Conservation (phyloP, 164 flowering plant species). For the Vitis labrusca region DNA sequence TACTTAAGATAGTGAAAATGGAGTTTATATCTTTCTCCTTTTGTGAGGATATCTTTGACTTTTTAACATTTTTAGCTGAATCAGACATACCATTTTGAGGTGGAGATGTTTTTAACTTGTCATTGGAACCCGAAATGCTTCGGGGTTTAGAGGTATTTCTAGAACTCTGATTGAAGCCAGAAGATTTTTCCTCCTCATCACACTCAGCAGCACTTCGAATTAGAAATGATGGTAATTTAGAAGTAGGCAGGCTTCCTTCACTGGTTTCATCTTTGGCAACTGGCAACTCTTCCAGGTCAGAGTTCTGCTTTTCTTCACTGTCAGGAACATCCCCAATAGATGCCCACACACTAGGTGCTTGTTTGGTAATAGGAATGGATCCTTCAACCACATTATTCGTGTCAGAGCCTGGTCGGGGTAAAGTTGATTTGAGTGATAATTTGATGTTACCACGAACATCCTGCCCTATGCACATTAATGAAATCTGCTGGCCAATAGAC, state of each 20-base stretch:
- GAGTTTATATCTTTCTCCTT: conserved; percentile 8
- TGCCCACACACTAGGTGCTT: conserved; percentile 31
- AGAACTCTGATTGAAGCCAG: conserved; percentile 20
- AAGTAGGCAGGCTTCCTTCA: conserved; percentile 13
- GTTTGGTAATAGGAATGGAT: conserved; percentile 23
- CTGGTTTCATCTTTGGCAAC: conserved; percentile 18
- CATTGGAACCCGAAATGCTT: neutral
- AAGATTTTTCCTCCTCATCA: conserved; percentile 60
- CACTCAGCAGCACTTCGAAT: conserved; percentile 93
- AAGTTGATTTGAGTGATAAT: conserved; percentile 76
- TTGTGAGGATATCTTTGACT: conserved; percentile 13
- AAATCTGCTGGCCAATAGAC: conserved; percentile 76
- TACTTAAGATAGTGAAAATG: too few species aligned
- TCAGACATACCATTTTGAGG: neutral
- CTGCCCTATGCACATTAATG: conserved; percentile 83
- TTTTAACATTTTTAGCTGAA: conserved; percentile 13
- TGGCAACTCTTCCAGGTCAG: conserved; percentile 20
- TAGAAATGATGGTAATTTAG: conserved; percentile 46
- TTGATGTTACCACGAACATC: conserved; percentile 94
- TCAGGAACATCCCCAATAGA: conserved; percentile 25
- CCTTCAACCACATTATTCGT: conserved; percentile 14
- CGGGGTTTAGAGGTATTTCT: conserved; percentile 12
- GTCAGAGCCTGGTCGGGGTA: conserved; percentile 33
- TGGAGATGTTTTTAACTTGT: neutral
- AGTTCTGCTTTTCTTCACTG: conserved; percentile 27